Evolutionary conservation across 2,329 filamentous ascomycete species (phyloP), one percentile per base, ranked within the genome.

Genomic region (Myriosclerotinia curreyana): DNA sequence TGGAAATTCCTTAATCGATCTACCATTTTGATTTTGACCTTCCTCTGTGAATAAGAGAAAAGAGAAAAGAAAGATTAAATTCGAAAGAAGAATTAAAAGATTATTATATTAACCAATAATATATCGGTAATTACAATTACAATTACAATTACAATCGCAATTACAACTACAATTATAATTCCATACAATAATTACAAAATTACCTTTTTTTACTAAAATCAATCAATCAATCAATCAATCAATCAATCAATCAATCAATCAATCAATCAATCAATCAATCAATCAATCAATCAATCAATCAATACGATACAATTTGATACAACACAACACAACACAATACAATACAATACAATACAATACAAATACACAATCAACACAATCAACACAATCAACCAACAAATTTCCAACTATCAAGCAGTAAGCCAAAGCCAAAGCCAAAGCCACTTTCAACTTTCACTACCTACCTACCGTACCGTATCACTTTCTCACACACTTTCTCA

Each of bases 121-220:
- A 44, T 1, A 56, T 46, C 53, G 22, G 22, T 22, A 55, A 44
- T 44, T 38, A 55, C 31, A 22, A 38, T 53, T 38, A 53, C 51
- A 9, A 53, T 38, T 31, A 38, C 51, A 55, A 44, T 44, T 38
- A 55, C 31, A 22, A 38, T 53, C 38, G 38, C 51, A 9, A 53
- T 38, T 31, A 38, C 51, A 31, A 44, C 42, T 44, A n/a, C 22
- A 20, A 42, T 42, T 17, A 28, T 38, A 56, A 42, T 55, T 17
- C 20, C 53, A 56, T 38, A 55, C 42, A 22, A 38, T 53, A 9
- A 53, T 38, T 31, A 53, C 51, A 55, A 31, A n/a, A n/a, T 55
- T 44, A n/a, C 22, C 20, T 25, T 44, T 44, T 34, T 56, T 9
- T 34, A 17, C 15, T 8, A 25, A 51, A 15, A 34, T 51, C 49